These are phyloP conservation scores for Heliosperma pusillum DNA, from an alignment of 148 eudicot species.

Conservation along the genomic window DNA sequence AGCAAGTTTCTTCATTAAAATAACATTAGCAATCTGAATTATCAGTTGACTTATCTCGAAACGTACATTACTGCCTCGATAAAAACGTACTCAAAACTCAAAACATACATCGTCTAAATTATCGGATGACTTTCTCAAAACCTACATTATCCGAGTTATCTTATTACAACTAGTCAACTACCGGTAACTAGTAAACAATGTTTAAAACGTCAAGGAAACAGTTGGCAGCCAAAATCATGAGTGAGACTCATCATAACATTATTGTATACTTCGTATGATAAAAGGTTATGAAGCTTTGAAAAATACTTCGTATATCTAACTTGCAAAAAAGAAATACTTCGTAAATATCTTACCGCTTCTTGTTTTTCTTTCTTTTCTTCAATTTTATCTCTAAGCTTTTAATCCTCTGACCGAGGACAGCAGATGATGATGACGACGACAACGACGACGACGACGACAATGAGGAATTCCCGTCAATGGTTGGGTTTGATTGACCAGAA, in stretches of 20 bases:
- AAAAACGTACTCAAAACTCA: neutral
- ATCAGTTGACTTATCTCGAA: neutral
- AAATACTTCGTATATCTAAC: neutral
- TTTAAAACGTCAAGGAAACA: neutral
- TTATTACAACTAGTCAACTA: neutral
- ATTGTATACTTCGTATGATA: neutral
- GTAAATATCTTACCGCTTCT: constrained; percentile 43
- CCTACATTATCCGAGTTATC: neutral
- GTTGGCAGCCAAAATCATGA: neutral
- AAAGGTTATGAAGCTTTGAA: constrained; percentile 11
- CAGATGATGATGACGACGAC: constrained; percentile 36
- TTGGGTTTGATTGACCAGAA: constrained; percentile 33
- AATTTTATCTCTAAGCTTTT: constrained; percentile 66
- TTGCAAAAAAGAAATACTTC: neutral
- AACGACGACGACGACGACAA: no score
- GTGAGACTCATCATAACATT: neutral
- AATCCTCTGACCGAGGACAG: constrained; percentile 58
- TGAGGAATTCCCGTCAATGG: constrained; percentile 30
- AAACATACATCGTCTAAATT: neutral
- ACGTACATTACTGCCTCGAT: no score
- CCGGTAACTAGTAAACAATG: neutral
- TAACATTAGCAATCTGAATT: neutral
- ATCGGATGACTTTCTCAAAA: neutral
- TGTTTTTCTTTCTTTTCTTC: constrained; percentile 67
- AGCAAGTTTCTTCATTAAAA: neutral